Base-by-base conservation (phyloP, 1,139 yeast genomes). In the Pichia sp. region DNA sequence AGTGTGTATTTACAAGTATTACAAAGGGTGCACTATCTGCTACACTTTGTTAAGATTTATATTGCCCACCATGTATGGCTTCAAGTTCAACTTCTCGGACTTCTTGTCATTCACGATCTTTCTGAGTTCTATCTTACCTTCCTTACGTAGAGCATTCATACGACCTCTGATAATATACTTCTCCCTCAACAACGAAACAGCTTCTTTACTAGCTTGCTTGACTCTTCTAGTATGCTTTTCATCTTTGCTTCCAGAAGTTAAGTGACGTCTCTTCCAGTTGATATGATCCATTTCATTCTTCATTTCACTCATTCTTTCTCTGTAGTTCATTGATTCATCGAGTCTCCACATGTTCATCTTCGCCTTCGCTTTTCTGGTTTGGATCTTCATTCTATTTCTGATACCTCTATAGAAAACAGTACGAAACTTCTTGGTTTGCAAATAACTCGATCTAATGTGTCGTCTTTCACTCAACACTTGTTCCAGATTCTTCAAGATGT, bases 401-500 rank as follows among this genome's bases (percentile, higher is more conserved):
- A 44, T 15, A 19, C 33, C 39, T 30, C 50, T 41, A 37, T 50
- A 45, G 24, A 44, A 47, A 9, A 19, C 18, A 1, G 38, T 44
- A 15, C 51, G 46, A 11, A 50, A 32, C 15, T 41, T 45, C 12
- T 24, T 37, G 0, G 44, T 50, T 19, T 42, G 38, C 22, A 50
- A 37, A 31, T 44, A 44, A 37, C 45, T 42, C 4, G 46, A 42
- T 28, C 53, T 34, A 12, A 50, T 47, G 36, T 50, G 53, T 10
- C 44, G 33, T 33, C 48, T 32, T 20, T 50, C 51, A 15, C 40
- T 30, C 31, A 42, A n/a, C 4, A 47, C 18, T 18, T 50, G 46
- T 5, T 34, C 44, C 37, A 57, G 24, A 49, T 57, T 46, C 47
- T 58, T 54, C 40, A 58, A 36, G 33, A 58, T 44, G 12, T 53